Evolutionary conservation across 2,329 filamentous ascomycete genomes (phyloP).

Genomic region (Berkeleyomyces rouxiae): DNA sequence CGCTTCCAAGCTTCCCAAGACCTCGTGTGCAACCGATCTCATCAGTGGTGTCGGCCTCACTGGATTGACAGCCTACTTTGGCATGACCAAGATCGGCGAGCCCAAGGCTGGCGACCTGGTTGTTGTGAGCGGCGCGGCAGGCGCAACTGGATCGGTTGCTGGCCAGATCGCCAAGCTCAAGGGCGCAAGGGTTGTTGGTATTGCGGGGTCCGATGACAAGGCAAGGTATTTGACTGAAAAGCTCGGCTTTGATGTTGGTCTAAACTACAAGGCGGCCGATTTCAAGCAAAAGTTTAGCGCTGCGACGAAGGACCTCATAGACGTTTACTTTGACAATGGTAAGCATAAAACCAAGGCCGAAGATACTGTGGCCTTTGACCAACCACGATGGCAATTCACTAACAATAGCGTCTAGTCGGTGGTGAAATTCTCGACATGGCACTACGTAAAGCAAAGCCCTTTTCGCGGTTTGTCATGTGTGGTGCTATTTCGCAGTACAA

Average conservation of each 20-base stretch:
- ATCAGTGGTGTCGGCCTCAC: constrained; percentile 49
- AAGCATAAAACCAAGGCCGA: constrained; percentile 8
- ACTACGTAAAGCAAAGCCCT: constrained; percentile 42
- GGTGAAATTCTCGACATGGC: constrained; percentile 54
- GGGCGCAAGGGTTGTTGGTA: constrained; percentile 44
- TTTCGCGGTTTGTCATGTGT: constrained; percentile 54
- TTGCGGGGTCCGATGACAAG: constrained; percentile 52
- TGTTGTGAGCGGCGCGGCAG: constrained; percentile 61
- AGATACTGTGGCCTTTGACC: background rate
- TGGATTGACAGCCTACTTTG: constrained; percentile 61
- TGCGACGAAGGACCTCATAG: constrained; percentile 41
- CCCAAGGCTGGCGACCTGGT: constrained; percentile 56
- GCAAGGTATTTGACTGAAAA: constrained; percentile 46
- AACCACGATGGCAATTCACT: constrained; percentile 8
- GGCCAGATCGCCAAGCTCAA: constrained; percentile 65
- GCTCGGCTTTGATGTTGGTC: constrained; percentile 47
- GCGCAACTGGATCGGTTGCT: constrained; percentile 59
- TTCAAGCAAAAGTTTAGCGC: constrained; percentile 43
- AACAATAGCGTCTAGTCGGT: constrained; percentile 28
- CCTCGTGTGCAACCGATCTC: constrained; percentile 36
- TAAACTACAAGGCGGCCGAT: constrained; percentile 52
- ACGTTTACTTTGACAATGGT: constrained; percentile 57
- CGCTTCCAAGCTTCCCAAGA: constrained; percentile 24
- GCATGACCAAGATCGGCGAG: constrained; percentile 50
- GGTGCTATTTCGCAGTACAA: constrained; percentile 58